Evolutionary conservation across 345 rosid species (phyloP), one percentile per base, ranked within the genome.

Genomic region (Euphorbia peplus): DNA sequence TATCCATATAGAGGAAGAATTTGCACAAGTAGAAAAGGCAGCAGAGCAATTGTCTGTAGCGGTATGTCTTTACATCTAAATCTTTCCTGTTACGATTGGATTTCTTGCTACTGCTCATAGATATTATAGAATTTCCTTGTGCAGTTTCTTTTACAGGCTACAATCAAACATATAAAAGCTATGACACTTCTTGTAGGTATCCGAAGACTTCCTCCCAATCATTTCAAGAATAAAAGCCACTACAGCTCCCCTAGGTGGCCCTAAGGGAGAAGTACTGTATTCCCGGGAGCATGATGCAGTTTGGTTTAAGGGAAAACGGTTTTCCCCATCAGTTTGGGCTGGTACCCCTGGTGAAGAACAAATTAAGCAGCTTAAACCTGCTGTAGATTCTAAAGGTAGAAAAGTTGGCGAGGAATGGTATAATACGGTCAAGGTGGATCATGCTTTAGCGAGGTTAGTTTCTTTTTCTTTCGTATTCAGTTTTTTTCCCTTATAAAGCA

Each of bases 331-430:
- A 52, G 78, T 89, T n/a, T 91, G 95, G 97, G 96, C 82, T 75
- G 88, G 93, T 59, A 87, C 96, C 46, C 78, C 90, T 44, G 98
- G 97, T 56, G 98, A 91, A 86, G 91, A 85, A 58, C 96, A 93
- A 84, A 93, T 93, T 71, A 89, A 89, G 77, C 96, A 85, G 78
- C 93, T 93, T 71, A 91, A 82, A 78, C 82, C 88, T 69, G 92
- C 99, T 53, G 6, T 87, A 58, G 99, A 93, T 84, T 84, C 99
- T 0, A 93, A 88, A 86, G 96, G 96, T 30, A 88, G 83, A 87
- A 93, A 84, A 71, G 95, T 93, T 69, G 97, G 99, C 35, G 99
- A 93, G 83, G 99, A 93, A 78, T 93, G 99, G 97, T 93, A 86
- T 84, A 91, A 87, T 48, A 87, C 96, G 19, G 48, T 66, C 60